Evolutionary conservation across 2,329 filamentous ascomycete genomes (phyloP).

Genomic region (Penicillium brevicompactum): DNA sequence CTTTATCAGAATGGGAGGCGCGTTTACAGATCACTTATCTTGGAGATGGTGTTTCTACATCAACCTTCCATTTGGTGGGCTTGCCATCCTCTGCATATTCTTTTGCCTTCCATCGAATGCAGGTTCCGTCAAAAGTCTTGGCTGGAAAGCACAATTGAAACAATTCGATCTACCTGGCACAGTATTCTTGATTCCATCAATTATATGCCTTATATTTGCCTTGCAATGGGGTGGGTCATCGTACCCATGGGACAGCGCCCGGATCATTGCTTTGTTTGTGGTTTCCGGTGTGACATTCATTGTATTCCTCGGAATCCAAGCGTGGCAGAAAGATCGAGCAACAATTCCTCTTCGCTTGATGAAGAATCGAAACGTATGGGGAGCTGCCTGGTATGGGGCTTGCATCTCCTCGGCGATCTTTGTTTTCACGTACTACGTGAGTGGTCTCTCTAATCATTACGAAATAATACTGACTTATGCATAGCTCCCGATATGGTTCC

Average conservation of each 20-base stretch:
- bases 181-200: conserved; percentile 32
- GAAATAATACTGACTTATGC: background rate
- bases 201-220: conserved; percentile 29
- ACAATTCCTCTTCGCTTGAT: conserved; percentile 55
- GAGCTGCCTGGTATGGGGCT: conserved; percentile 32
- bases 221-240: conserved; percentile 30
- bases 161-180: conserved; percentile 41
- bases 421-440: conserved; percentile 21
- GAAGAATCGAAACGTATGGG: conserved; percentile 45
- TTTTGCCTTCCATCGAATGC: background rate
- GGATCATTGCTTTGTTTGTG: conserved; percentile 27
- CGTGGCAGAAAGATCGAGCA: conserved; percentile 52
- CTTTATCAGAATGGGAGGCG: conserved; percentile 10
- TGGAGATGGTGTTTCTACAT: conserved; percentile 7
- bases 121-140: background rate
- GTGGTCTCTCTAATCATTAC: background rate
- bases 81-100: background rate
- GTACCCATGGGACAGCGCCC: conserved; percentile 26
- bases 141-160: background rate
- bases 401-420: conserved; percentile 17
- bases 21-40: conserved; percentile 42
- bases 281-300: conserved; percentile 31
- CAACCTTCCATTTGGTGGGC: background rate
- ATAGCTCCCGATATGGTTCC: conserved; percentile 34
- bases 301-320: conserved; percentile 49